Conservation (phyloP, 805 yeast genomes). For the Starmerella stellata region DNA sequence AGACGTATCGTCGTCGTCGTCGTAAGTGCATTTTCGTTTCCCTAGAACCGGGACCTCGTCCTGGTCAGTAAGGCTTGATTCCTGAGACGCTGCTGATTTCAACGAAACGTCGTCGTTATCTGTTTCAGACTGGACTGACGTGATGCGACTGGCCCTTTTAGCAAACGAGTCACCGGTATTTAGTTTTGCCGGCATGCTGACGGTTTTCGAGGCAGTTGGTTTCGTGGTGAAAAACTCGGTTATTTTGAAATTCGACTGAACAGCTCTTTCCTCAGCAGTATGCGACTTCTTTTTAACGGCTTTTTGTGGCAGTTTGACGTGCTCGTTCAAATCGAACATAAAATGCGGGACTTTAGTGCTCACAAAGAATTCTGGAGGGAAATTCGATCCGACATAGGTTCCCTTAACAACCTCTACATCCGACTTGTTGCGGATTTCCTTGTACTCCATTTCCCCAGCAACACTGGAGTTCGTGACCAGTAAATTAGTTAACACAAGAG, state of each 20-base stretch:
- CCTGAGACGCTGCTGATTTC: no score
- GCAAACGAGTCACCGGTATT: no score
- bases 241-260: not conserved
- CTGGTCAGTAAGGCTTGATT: no score
- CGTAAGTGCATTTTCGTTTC: no score
- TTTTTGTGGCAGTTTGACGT: not conserved
- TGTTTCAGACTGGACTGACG: no score
- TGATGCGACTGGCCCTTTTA: no score
- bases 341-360: not conserved
- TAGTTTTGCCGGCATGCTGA: no score
- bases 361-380: not conserved
- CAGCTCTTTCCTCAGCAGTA: not conserved
- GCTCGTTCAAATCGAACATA: not conserved
- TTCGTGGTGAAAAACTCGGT: not conserved
- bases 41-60: no score
- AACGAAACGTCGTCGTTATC: no score
- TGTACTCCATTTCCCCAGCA: not conserved
- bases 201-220: not conserved
- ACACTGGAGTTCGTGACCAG: not conserved
- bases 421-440: not conserved
- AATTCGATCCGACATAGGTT: not conserved
- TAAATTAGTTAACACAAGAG: not conserved
- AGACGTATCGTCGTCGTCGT: no score
- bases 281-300: not conserved
- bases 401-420: slow-evolving; percentile 1